These are phyloP conservation scores for Saccharomyces kudriavzevii DNA, from an alignment of 805 yeast species.

Conservation along the genomic window DNA sequence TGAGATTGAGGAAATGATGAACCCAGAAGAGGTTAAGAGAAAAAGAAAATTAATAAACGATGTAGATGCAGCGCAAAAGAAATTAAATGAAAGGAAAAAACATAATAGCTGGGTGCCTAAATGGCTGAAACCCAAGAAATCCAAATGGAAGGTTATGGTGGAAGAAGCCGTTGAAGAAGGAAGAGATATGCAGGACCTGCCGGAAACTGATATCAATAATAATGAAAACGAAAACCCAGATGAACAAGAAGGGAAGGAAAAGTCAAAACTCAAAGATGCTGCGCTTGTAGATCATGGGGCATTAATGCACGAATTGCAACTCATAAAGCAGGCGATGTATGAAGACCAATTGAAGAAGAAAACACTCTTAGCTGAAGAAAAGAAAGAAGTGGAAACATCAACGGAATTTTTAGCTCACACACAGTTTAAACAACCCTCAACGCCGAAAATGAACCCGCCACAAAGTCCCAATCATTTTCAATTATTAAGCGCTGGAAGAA, in stretches of 20 bases:
- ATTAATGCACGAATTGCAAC: slow-evolving; percentile 20
- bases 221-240: slow-evolving; percentile 8
- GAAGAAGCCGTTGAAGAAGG: slow-evolving; percentile 34
- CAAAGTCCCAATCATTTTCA: slow-evolving; percentile 19
- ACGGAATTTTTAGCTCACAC: slow-evolving; percentile 2
- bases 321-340: slow-evolving; percentile 20
- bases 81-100: slow-evolving; percentile 37
- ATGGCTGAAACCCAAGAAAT: slow-evolving; percentile 45
- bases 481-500: slow-evolving; percentile 25
- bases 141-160: slow-evolving; percentile 59
- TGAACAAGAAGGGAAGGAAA: neutral
- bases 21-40: slow-evolving; percentile 75
- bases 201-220: slow-evolving; percentile 8
- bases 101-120: slow-evolving; percentile 35
- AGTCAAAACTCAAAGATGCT: slow-evolving; percentile 16
- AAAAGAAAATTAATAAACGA: slow-evolving; percentile 77
- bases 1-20: slow-evolving; percentile 87
- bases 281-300: slow-evolving; percentile 27
- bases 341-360: slow-evolving; percentile 10
- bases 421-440: slow-evolving; percentile 1
- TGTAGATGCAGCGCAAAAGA: slow-evolving; percentile 75
- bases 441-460: neutral
- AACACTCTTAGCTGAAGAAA: neutral
- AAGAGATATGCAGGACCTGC: slow-evolving; percentile 17
- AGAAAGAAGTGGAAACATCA: slow-evolving; percentile 7